Evolutionary conservation across 441 rosid species (phyloP).

Genomic region (Eruca vesicaria): DNA sequence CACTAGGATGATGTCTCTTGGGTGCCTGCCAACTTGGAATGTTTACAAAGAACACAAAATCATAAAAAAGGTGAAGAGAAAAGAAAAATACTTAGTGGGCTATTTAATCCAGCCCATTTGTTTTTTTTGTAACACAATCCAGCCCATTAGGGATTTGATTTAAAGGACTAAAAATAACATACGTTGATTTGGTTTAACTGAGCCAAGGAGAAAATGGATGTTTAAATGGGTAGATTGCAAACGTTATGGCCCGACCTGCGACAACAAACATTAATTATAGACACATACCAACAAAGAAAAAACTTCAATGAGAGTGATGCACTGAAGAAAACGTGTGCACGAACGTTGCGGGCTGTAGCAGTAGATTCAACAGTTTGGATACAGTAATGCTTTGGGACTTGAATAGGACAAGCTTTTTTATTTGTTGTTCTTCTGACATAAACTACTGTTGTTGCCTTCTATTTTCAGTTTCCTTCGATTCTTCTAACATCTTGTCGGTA

Average conservation of each 20-base stretch:
- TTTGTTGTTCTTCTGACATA: slow-evolving; percentile 22
- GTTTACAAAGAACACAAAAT: neutral
- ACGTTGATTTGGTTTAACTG: neutral
- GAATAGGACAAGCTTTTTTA: slow-evolving; percentile 3
- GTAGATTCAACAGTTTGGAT: neutral
- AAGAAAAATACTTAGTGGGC: neutral
- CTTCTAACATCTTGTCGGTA: slow-evolving; percentile 13
- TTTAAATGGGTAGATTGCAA: neutral
- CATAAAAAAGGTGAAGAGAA: neutral
- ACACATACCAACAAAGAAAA: neutral
- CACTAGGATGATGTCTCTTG: neutral
- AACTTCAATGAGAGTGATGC: neutral
- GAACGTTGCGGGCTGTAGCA: neutral
- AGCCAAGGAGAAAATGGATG: neutral
- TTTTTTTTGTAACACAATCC: too few relatives aligned
- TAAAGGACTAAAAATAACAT: neutral
- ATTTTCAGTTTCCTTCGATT: neutral
- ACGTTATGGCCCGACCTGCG: neutral
- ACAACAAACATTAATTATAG: neutral
- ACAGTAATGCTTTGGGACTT: neutral
- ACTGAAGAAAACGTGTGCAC: neutral
- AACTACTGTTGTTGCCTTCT: slow-evolving; percentile 17
- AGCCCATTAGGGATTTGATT: neutral
- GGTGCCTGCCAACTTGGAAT: neutral
- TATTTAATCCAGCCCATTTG: neutral